A percentile compares a stretch with the other conserved stretches of the same genome.
phyloP scores from a whole-genome alignment of 1,284 basidiomycete genomes.

The Ustilago tritici region DNA sequence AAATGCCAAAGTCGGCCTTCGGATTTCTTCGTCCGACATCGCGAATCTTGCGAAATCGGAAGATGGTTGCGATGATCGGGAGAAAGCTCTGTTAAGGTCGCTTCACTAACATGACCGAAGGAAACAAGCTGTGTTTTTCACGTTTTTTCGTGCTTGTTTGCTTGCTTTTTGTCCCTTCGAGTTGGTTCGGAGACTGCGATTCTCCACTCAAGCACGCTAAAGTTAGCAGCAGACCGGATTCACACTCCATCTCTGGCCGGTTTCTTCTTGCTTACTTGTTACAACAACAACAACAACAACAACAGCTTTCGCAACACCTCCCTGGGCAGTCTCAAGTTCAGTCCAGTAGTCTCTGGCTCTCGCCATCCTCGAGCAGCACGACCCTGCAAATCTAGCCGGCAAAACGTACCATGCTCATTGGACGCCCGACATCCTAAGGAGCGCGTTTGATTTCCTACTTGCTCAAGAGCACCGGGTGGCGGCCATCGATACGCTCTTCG shows the following conservation, averaged over 20 bases:
- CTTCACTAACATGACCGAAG: too few species aligned
- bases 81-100: too few species aligned
- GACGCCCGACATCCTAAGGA: background rate
- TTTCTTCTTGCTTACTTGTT: background rate
- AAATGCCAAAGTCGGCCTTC: slow-evolving; percentile 7
- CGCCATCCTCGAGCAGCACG: background rate
- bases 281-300: background rate
- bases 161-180: background rate
- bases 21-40: slow-evolving; percentile 28
- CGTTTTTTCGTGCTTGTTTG: background rate
- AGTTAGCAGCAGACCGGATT: slow-evolving; percentile 3
- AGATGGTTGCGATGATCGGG: background rate
- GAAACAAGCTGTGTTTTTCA: background rate
- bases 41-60: background rate
- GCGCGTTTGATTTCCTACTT: background rate
- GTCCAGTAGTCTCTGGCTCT: background rate
- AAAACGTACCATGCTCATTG: background rate
- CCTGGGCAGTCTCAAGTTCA: background rate
- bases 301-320: background rate
- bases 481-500: background rate
- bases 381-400: background rate
- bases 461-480: background rate
- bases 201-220: background rate
- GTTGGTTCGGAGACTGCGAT: background rate
- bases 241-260: background rate